Evolutionary conservation across 2,329 filamentous ascomycete genomes (phyloP), one percentile per base, ranked within the genome.

Genomic region (Allantophomopsis lycopodina): DNA sequence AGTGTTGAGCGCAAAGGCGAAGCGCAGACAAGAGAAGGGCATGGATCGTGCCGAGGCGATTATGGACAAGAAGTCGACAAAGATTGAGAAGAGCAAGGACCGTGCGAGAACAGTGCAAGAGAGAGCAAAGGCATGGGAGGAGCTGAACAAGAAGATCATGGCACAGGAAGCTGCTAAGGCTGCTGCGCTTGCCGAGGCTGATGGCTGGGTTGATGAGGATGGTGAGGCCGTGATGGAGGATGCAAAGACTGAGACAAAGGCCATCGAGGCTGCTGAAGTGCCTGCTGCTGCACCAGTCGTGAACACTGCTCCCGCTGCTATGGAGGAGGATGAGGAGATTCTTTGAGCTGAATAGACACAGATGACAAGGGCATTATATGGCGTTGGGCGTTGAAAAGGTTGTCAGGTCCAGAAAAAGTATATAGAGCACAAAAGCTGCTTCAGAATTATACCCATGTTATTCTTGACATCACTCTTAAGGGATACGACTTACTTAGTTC

Each of bases 11-110:
- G 59, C 64, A 46, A 71, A 66, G 55, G 73, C 73, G 3, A 63
- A 67, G 16, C 63, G 61, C 48, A 65, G 76, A 35, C 68, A 73
- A 34, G 73, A 78, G 49, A 70, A 65, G 51, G 69, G 62, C 37
- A 59, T 72, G 44, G 73, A 77, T 54, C 68, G 69, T 50, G 76
- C 74, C 21, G 71, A 71, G 54, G 72, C 71, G 30, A 56, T 79
- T 40, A 59, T 70, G 54, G 76, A 78, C 54, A 68, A 72, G 46
- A 79, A 70, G 10, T 62, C 64, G 44, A 60, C 53, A 48, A 78
- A 76, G 58, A 59, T 74, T 23, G 60, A 68, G 53, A 68, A 64
- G 56, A 78, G 73, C 55, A 63, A 71, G 47, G 62, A 56, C 10
- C 60, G 66, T 38, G 64, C 66, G 1, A 60, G 61, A 41, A 59